Evolutionary conservation across 1,139 yeast genomes (phyloP), one percentile per base, ranked within the genome.

Genomic region (Blastobotrys serpentis): DNA sequence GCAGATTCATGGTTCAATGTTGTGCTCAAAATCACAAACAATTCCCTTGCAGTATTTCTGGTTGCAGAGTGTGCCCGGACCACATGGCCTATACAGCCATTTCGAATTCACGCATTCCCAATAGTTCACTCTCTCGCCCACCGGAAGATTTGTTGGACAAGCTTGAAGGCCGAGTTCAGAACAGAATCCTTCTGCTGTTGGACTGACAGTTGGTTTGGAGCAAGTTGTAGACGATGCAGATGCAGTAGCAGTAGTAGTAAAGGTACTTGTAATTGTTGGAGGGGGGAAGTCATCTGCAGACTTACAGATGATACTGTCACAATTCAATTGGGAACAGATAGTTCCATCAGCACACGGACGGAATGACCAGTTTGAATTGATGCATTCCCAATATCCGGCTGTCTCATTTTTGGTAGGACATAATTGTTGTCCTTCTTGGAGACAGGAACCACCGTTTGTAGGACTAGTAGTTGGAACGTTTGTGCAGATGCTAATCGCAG

Each of bases 341-440:
- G 40, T 36, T 4, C 40, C 40, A 11, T 13, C 23, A 4, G 13
- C 40, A 19, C 40, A 36, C 3, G 40, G 40, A 7, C 40, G 23
- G n/a, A 19, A 19, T 14, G 19, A 10, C 40, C 40, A 36, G 18
- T 8, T 18, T 7, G 16, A 11, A 36, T 36, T 3, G 13, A 36
- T 25, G 13, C 40, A 36, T 36, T 36, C 40, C 40, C 40, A 36
- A 36, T 36, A 36, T n/a, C 40, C 40, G 8, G 25, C 16, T 11
- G 13, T 17, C 6, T 11, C 40, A n/a, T 19, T 11, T 10, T 14
- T 14, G 32, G 4, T 29, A 11, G 32, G 32, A 29, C 32, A 29
- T 11, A 29, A 6, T 29, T 29, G 32, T 11, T 29, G 32, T 29
- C 32, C 32, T 29, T 29, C 32, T 29, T 29, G 32, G n/a, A 4